A percentile compares a stretch with the other conserved stretches of the same genome.
Evolutionary conservation across 805 yeast genomes (phyloP).

Genomic region (Lachancea fermentati): DNA sequence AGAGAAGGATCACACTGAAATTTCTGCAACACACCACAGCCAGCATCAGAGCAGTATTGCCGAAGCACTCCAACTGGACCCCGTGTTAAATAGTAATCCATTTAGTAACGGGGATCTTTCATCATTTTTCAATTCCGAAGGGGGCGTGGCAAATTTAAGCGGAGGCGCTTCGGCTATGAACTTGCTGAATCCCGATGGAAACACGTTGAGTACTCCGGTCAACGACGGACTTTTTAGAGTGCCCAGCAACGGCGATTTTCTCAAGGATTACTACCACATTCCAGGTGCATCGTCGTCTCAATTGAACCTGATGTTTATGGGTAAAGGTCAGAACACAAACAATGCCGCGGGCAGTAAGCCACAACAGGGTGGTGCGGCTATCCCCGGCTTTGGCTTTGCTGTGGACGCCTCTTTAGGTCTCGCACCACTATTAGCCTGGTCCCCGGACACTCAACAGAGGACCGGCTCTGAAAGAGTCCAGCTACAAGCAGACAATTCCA

Average conservation of each 20-base stretch:
- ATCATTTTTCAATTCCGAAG: conserved; percentile 13
- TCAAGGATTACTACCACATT: conserved; percentile 18
- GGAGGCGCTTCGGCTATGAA: conserved; percentile 6
- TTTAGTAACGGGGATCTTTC: conserved; percentile 21
- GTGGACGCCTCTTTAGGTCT: conserved; percentile 78
- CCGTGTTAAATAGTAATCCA: conserved; percentile 26
- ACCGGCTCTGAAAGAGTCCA: too few species aligned
- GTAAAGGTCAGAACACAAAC: conserved; percentile 1
- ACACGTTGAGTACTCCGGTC: conserved; percentile 1
- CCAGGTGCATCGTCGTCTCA: conserved; percentile 16
- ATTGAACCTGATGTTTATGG: conserved; percentile 11
- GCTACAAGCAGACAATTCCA: neutral
- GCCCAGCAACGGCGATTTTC: conserved; percentile 24
- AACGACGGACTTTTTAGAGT: conserved; percentile 23
- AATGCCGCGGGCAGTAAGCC: neutral
- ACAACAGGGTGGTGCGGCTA: too few species aligned
- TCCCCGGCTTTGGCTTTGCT: conserved; percentile 50
- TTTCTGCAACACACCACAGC: conserved; percentile 5
- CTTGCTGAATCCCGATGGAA: neutral
- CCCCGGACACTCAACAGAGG: too few species aligned
- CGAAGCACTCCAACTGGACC: conserved; percentile 30
- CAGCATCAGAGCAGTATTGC: conserved; percentile 23
- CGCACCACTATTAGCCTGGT: conserved; percentile 55
- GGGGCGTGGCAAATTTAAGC: conserved; percentile 1
- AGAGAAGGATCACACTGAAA: conserved; percentile 1